Evolutionary conservation across 2,329 filamentous ascomycete genomes (phyloP).

Genomic region (Xylariaceae sp.): DNA sequence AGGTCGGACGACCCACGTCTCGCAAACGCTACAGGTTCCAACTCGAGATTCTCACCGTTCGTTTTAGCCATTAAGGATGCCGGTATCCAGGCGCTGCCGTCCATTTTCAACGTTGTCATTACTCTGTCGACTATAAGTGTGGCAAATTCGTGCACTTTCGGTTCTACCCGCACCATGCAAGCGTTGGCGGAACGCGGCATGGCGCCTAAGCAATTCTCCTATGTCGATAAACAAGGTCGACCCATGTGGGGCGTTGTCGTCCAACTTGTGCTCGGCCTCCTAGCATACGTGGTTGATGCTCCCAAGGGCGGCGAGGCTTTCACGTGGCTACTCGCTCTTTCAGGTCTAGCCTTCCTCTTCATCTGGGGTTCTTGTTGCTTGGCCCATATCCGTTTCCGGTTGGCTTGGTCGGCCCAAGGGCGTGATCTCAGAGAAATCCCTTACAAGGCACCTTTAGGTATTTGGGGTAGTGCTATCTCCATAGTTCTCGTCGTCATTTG

Average conservation of each 20-base stretch:
- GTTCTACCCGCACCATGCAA: conserved; percentile 49
- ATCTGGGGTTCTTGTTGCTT: conserved; percentile 68
- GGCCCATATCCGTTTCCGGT: conserved; percentile 62
- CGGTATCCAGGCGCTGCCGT: conserved; percentile 46
- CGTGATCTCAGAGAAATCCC: conserved; percentile 47
- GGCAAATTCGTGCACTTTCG: conserved; percentile 49
- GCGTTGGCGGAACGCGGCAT: conserved; percentile 46
- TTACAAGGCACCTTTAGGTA: conserved; percentile 48
- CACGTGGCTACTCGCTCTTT: conserved; percentile 65
- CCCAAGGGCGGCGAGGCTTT: conserved; percentile 46
- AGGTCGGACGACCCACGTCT: conserved; percentile 41
- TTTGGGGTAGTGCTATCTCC: conserved; percentile 66
- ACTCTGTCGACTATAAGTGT: conserved; percentile 50
- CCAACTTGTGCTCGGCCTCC: conserved; percentile 53
- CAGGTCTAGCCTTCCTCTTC: conserved; percentile 69
- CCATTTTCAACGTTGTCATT: conserved; percentile 52
- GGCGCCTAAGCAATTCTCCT: conserved; percentile 54
- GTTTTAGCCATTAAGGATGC: conserved; percentile 49
- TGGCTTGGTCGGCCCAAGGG: conserved; percentile 57
- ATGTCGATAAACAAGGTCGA: conserved; percentile 59
- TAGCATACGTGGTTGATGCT: conserved; percentile 54
- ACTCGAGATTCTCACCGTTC: conserved; percentile 48
- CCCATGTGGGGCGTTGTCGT: conserved; percentile 52
- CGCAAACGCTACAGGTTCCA: conserved; percentile 36
- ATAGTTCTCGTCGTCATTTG: conserved; percentile 63